Conservation (phyloP, 129 eudicot genomes). For the Flaveria brownii region DNA sequence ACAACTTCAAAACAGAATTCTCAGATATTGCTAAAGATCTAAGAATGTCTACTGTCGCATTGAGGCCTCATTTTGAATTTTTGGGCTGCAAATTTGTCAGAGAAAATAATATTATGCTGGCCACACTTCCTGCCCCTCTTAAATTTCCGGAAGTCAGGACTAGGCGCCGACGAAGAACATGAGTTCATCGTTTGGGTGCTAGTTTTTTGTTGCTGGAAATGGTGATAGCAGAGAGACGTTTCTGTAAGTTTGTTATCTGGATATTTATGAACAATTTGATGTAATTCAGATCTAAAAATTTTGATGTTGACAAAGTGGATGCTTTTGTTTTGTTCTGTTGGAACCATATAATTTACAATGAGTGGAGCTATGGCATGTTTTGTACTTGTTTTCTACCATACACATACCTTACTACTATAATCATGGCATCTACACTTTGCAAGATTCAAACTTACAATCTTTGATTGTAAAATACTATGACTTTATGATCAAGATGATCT, state of each 20-base stretch:
- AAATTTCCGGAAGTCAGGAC: constrained; percentile 43
- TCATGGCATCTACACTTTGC: too few species aligned
- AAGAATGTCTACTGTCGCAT: constrained; percentile 35
- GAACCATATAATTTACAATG: background rate
- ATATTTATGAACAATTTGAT: constrained; percentile 6
- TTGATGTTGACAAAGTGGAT: background rate
- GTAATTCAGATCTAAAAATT: background rate
- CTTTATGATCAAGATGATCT: too few species aligned
- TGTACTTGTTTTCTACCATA: background rate
- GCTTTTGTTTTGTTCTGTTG: background rate
- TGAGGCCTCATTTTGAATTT: constrained; percentile 50
- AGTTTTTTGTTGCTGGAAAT: background rate
- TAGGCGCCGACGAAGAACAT: constrained; percentile 49
- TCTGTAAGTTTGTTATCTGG: background rate
- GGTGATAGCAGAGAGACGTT: background rate
- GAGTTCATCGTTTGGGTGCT: background rate
- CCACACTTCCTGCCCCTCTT: constrained; percentile 73
- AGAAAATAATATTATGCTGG: constrained; percentile 37
- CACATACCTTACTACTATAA: too few species aligned
- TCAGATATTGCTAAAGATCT: constrained; percentile 85
- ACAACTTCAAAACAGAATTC: constrained; percentile 59
- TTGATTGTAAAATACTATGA: too few species aligned
- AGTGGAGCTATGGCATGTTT: background rate
- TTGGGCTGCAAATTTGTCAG: constrained; percentile 67
- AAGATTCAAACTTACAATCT: too few species aligned